Evolutionary conservation across 306 rosid genomes (phyloP), one percentile per base, ranked within the genome.

Genomic region (Cicer chorassanicum): DNA sequence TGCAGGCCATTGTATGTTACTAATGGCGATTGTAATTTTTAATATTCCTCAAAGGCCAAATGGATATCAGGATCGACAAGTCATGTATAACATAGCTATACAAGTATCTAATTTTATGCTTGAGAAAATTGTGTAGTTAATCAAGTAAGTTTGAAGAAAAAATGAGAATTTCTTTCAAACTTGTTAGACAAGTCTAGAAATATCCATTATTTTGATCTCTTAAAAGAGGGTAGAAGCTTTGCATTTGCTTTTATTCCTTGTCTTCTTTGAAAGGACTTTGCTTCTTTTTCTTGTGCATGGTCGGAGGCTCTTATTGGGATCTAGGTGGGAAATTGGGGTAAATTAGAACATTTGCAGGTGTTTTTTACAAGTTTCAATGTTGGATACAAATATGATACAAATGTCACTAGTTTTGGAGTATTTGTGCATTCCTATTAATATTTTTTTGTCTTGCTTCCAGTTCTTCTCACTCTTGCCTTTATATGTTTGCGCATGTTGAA

Each of bases 391-490:
- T 59, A n/a, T 10, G 14, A 34, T 14, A 29, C 59, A 49, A 29
- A n/a, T 71, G 9, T 53, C 16, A 50, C 42, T 21, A 3, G 48
- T 16, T 39, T 62, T 49, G 50, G 29, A 19, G 39, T 72, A 55
- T n/a, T 9, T n/a, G 21, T 51, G 18, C 34, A 40, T 40, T 21
- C 70, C 4, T 6, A 21, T 59, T 56, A 39, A 9, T 67, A 41
- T 70, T 57, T 72, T 13, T 73, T 48, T 41, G 11, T 66, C 19
- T 6, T 61, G 57, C 60, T 60, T 74, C 53, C 75, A 6, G 6
- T 49, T 55, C 12, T 66, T 73, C 29, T 57, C 13, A 48, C 13
- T 73, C 69, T 67, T 54, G 73, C 70, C 63, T 24, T 57, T 63
- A 29, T 62, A 13, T 63, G 43, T 13, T 3, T 39, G 53, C 14